Conservation (phyloP, 23 red algal genomes). For the Gracilaria caudata region DNA sequence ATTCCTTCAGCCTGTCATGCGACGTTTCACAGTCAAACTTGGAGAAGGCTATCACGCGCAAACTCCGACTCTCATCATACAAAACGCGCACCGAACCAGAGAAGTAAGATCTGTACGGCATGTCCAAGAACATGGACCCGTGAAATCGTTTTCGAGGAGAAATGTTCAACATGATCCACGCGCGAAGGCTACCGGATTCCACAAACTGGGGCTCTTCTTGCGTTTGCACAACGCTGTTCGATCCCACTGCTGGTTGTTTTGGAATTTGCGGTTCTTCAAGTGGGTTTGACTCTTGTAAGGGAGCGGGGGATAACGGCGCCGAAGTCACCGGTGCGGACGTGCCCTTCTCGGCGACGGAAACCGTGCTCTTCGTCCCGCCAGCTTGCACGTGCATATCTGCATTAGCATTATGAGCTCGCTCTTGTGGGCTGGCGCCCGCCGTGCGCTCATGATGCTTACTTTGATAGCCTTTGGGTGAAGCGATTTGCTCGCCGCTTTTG, state of each 20-base stretch:
- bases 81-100: constrained; percentile 2
- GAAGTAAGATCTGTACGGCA: constrained; percentile 14
- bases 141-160: background rate
- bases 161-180: constrained; percentile 8
- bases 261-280: background rate
- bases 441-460: background rate
- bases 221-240: background rate
- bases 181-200: background rate
- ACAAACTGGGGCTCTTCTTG: constrained; percentile 3
- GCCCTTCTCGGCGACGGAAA: background rate
- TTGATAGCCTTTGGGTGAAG: background rate
- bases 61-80: constrained; percentile 2
- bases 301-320: background rate
- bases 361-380: background rate
- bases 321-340: background rate
- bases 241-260: background rate
- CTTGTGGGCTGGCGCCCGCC: background rate
- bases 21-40: background rate
- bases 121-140: constrained; percentile 5
- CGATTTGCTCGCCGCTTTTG: background rate
- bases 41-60: background rate
- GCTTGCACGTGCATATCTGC: background rate
- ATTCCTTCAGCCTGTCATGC: background rate
- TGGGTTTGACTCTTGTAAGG: background rate
- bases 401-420: background rate